These are phyloP conservation scores for Pythium biforme DNA, from an alignment of 352 stramenopile genomes.

Conservation along the genomic window DNA sequence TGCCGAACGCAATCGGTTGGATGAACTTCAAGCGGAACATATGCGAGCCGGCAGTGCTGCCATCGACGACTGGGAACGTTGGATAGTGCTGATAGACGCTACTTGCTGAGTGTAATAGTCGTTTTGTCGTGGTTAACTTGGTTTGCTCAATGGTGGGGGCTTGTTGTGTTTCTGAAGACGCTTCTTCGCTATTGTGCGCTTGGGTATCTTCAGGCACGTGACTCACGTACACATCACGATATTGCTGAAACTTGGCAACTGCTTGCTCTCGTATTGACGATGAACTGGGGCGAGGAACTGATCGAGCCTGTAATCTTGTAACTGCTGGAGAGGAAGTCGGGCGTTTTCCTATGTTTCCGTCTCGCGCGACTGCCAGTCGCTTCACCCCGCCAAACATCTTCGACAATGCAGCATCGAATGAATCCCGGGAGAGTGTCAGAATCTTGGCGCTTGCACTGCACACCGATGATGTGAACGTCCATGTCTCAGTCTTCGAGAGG, in stretches of 20 bases:
- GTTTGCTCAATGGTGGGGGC: not conserved
- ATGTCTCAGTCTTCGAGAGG: conserved; percentile 41
- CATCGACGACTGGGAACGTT: conserved; percentile 19
- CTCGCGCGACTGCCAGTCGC: conserved; percentile 12
- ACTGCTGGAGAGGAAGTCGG: conserved; percentile 38
- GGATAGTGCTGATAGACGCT: conserved; percentile 39
- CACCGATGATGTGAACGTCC: conserved; percentile 34
- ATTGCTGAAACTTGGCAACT: conserved; percentile 7
- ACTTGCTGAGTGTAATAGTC: not conserved
- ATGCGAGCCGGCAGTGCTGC: conserved; percentile 14
- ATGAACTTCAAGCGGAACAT: conserved; percentile 37
- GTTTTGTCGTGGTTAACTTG: not conserved
- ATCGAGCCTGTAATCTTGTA: not conserved
- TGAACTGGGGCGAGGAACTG: not conserved
- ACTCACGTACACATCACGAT: conserved; percentile 1
- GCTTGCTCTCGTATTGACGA: conserved; percentile 11
- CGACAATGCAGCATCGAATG: conserved; percentile 42
- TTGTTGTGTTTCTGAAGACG: not conserved
- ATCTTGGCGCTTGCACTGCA: conserved; percentile 24
- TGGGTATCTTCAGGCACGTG: not conserved
- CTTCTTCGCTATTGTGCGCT: not conserved
- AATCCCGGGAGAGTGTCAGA: conserved; percentile 30
- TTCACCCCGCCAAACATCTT: conserved; percentile 44
- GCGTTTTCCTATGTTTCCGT: conserved; percentile 27
- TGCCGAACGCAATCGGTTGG: conserved; percentile 42